These are phyloP conservation scores for Aphanomyces invadans DNA, from an alignment of 352 stramenopile species.

Conservation along the genomic window DNA sequence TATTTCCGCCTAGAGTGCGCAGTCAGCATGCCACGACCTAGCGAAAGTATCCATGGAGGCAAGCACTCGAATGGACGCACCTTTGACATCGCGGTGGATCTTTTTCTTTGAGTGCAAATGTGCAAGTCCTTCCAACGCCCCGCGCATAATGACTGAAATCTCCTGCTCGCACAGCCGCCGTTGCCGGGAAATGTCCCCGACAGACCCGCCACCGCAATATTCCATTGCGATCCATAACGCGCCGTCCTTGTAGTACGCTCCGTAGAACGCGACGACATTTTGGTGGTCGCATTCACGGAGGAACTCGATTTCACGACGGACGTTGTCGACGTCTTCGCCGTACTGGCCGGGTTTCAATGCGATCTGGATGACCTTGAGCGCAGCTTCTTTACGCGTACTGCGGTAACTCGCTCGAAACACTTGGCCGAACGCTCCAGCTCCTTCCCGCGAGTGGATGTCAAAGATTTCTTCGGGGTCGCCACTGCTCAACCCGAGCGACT, in stretches of 20 bases:
- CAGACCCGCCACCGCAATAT: slow-evolving; percentile 75
- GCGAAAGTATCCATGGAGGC: not conserved
- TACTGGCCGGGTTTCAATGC: slow-evolving; percentile 50
- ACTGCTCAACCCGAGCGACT: slow-evolving; percentile 47
- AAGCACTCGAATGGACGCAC: not conserved
- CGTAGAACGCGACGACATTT: slow-evolving; percentile 70
- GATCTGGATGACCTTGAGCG: slow-evolving; percentile 70
- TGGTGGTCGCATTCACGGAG: slow-evolving; percentile 62
- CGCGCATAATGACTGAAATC: slow-evolving; percentile 71
- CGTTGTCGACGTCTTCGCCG: slow-evolving; percentile 61
- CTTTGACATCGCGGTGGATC: slow-evolving; percentile 91
- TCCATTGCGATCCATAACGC: slow-evolving; percentile 87
- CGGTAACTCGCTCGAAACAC: slow-evolving; percentile 60
- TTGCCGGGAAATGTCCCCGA: slow-evolving; percentile 57
- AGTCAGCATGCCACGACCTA: not conserved
- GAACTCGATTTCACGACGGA: slow-evolving; percentile 63
- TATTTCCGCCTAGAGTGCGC: slow-evolving; percentile 80
- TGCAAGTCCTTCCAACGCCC: slow-evolving; percentile 61
- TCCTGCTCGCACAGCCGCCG: slow-evolving; percentile 50
- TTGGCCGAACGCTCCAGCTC: slow-evolving; percentile 53
- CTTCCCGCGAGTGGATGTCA: slow-evolving; percentile 66
- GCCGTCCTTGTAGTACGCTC: slow-evolving; percentile 73
- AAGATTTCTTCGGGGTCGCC: slow-evolving; percentile 60
- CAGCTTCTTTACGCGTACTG: slow-evolving; percentile 35
- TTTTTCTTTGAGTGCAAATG: slow-evolving; percentile 81